A percentile compares a stretch with the other conserved stretches of the same genome.
Conservation (phyloP, 1,284 basidiomycete species). For the Ceratobasidium sp. region DNA sequence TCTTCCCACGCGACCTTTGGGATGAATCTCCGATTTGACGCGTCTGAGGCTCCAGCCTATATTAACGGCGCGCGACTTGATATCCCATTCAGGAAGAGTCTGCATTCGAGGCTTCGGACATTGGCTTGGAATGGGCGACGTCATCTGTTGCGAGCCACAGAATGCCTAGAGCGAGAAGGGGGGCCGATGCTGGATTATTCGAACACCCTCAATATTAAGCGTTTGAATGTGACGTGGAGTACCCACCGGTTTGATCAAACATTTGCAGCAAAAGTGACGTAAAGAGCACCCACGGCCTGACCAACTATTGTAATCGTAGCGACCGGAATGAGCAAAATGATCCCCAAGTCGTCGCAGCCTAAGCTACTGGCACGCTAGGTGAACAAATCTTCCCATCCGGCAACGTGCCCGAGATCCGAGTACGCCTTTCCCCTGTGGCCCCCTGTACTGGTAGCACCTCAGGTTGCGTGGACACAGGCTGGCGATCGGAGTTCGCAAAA, state of each 20-base stretch:
- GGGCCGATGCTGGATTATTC: not conserved
- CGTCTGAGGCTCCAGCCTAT: not conserved
- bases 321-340: not conserved
- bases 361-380: not conserved
- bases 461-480: not conserved
- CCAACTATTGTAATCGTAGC: not conserved
- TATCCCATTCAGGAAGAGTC: not conserved
- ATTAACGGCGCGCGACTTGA: not conserved
- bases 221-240: not conserved
- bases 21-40: not conserved
- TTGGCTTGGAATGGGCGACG: not conserved
- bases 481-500: not conserved
- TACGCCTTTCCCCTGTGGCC: not conserved
- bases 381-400: not conserved
- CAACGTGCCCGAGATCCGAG: not conserved
- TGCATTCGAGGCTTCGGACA: not conserved
- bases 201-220: not conserved
- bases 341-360: not conserved
- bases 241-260: not conserved
- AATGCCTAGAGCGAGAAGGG: not conserved
- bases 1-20: not conserved
- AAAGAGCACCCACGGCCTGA: not conserved
- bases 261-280: not conserved
- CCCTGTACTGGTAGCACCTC: not conserved
- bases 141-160: not conserved